Base-by-base conservation (phyloP, 2,329 filamentous ascomycete genomes). In the Pseudogymnoascus sp. region DNA sequence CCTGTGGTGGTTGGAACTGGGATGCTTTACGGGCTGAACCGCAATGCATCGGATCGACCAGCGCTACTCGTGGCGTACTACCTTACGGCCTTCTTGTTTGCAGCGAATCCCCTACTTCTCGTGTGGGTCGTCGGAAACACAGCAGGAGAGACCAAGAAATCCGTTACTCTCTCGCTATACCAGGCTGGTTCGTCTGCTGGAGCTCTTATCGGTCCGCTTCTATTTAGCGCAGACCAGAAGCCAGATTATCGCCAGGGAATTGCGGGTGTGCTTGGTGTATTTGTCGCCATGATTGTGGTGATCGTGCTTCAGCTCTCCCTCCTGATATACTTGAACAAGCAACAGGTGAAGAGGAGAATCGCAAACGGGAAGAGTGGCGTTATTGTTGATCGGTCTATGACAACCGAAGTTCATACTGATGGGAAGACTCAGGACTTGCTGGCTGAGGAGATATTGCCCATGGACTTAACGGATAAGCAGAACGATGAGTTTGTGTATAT, bases 81-180 rank as follows among this genome's bases (percentile, higher is more conserved):
- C 68, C 76, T 89, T 1, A 78, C 88, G 0, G 82, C 85, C 0
- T 89, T 88, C 71, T 75, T 89, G 5, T 89, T 85, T 66, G 85
- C 84, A 1, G 83, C 81, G 1, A 88, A 87, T 68, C 86, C 86
- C 0, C 75, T 90, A 7, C 82, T 88, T 29, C 82, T 89, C 0
- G 81, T 83, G 0, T 90, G 87, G 87, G 85, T 89, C 64, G 80
- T 89, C 5, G 85, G 82, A 12, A 90, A 90, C 71, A 88, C 85
- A 0, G 87, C 79, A 0, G 87, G 87, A 8, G 83, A 81, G 14
- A 89, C 86, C 3, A 89, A 90, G 73, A 87, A 86, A 70, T 85
- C 84, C 0, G 78, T 83, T 59, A 80, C 85, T 40, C 85, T 88
- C 79, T 83, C 82, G 0, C 74, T 87, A 0, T 89, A 83, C 76